Percentiles rank a stretch among this genome's conserved stretches.
Conservation (phyloP, 2,329 filamentous ascomycete genomes). For the Chrysosporium queenslandicum region DNA sequence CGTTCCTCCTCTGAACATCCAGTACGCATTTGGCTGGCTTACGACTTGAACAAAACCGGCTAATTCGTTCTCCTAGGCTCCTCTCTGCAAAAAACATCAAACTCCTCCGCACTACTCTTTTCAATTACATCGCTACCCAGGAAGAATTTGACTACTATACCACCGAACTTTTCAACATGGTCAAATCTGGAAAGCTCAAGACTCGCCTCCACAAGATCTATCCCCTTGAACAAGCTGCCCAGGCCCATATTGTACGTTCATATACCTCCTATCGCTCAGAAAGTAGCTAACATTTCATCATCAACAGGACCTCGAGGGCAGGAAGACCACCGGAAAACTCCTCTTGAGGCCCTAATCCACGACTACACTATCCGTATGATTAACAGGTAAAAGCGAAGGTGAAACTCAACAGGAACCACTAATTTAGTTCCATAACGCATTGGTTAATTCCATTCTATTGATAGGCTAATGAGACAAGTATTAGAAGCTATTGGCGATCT, state of each 20-base stretch:
- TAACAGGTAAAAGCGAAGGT: background rate
- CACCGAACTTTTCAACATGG: slow-evolving; percentile 61
- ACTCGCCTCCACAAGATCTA: slow-evolving; percentile 68
- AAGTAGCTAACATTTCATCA: background rate
- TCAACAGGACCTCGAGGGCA: slow-evolving; percentile 61
- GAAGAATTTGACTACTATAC: slow-evolving; percentile 63
- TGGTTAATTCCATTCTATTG: too few relatives aligned
- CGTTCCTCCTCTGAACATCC: slow-evolving; percentile 57
- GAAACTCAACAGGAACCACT: too few relatives aligned
- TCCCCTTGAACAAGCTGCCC: slow-evolving; percentile 58
- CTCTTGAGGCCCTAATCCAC: slow-evolving; percentile 52
- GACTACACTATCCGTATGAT: background rate
- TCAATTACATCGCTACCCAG: slow-evolving; percentile 57
- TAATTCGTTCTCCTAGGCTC: slow-evolving; percentile 27
- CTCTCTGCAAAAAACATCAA: slow-evolving; percentile 66
- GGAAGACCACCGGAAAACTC: slow-evolving; percentile 76
- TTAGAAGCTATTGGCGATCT: too few relatives aligned
- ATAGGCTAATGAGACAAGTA: too few relatives aligned
- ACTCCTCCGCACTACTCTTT: slow-evolving; percentile 63
- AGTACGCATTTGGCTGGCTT: slow-evolving; percentile 45
- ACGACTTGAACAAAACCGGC: background rate
- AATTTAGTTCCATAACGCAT: too few relatives aligned
- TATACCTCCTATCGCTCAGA: background rate
- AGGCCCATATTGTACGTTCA: slow-evolving; percentile 51
- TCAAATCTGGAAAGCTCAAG: slow-evolving; percentile 59